Base-by-base conservation (phyloP, 768 basidiomycete genomes). In the Trametes punicea region DNA sequence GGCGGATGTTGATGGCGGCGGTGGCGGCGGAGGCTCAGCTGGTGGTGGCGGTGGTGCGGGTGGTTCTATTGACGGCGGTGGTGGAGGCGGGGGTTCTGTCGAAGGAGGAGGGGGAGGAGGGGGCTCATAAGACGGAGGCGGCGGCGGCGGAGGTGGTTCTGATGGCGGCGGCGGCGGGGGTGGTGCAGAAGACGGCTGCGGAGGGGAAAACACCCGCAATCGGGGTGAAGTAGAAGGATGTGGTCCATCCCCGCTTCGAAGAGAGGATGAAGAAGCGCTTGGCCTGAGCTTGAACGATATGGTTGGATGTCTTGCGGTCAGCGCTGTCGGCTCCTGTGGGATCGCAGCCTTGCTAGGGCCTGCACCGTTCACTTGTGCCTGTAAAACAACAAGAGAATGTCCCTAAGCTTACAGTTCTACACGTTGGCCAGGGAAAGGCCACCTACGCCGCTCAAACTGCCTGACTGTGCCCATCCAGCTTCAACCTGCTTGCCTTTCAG, bases 401-500 rank as follows among this genome's bases (percentile, higher is more conserved):
- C 50, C 45, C 46, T 60, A 49, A 60, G 55, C 53, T 60, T 56
- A 60, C 57, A 27, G 27, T 51, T 51, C 56, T 51, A 55, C 44
- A 38, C 48, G 33, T 44, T 48, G 51, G 46, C 46, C 51, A 20
- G 26, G 13, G 29, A 46, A 29, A 50, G 41, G 44, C 41, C 58
- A 60, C 58, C 58, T 60, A 60, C 58, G 25, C 53, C 62, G 62
- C 70, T 74, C 53, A 70, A 65, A 51, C 66, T 67, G 40, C 70
- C 59, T 30, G 62, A 57, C 39, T 66, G 62, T 23, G 58, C 54
- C 69, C 70, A 72, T 48, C 64, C 67, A 46, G 64, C 64, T 33
- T 78, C 77, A 33, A 65, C 68, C 54, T 76, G 73, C 58, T 78
- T 77, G 13, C 77, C 74, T 63, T 77, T 77, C 63, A 72, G 69